Conservation (phyloP, 495 filamentous ascomycete species). For the Neurospora hispaniola region DNA sequence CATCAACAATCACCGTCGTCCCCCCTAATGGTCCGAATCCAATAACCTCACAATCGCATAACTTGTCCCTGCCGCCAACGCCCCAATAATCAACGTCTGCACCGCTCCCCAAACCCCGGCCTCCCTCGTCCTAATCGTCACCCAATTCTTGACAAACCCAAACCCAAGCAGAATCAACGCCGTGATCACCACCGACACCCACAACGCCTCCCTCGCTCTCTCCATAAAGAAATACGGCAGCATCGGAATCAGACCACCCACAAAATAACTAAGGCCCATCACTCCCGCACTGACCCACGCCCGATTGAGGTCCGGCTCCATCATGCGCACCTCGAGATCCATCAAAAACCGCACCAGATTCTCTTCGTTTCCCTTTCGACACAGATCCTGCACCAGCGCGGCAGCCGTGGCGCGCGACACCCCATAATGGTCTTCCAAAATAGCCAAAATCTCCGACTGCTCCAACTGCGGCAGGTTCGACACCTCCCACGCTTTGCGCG, state of each 20-base stretch:
- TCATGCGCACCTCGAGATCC: conserved; percentile 41
- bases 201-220: conserved; percentile 33
- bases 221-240: conserved; percentile 44
- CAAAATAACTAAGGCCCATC: conserved; percentile 44
- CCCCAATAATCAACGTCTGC: conserved; percentile 33
- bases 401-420: conserved; percentile 19
- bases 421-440: conserved; percentile 30
- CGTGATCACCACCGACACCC: conserved; percentile 40
- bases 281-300: conserved; percentile 38
- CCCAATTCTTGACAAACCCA: conserved; percentile 41
- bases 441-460: conserved; percentile 32
- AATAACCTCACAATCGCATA: conserved; percentile 30
- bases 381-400: conserved; percentile 31
- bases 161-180: conserved; percentile 41
- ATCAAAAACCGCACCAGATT: conserved; percentile 44
- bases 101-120: conserved; percentile 29
- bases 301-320: conserved; percentile 29
- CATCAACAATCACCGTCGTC: not conserved
- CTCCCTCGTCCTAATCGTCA: conserved; percentile 26
- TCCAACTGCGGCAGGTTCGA: conserved; percentile 28
- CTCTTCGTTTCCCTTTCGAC: conserved; percentile 21
- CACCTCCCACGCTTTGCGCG: conserved; percentile 34
- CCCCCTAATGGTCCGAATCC: conserved; percentile 3
- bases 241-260: conserved; percentile 47
- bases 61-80: conserved; percentile 32